Conservation (phyloP, 2,329 filamentous ascomycete species). For the Magnaporthiopsis poae region DNA sequence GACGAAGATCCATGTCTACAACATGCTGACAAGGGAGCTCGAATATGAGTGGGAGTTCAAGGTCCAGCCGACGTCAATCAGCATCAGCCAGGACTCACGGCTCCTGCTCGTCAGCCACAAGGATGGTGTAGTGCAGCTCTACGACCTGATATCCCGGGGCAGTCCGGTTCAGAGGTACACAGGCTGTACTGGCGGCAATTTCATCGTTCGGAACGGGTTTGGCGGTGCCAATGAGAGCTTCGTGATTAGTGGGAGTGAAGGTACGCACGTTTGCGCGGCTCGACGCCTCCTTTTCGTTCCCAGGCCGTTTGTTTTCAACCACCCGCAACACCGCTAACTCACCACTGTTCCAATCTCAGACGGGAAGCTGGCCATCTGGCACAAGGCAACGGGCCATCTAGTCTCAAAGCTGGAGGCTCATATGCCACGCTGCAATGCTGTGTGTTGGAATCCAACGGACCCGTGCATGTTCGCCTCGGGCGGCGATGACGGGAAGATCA, state of each 20-base stretch:
- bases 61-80: constrained; percentile 65
- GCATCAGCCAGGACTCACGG: constrained; percentile 70
- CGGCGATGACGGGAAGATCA: constrained; percentile 75
- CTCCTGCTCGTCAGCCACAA: constrained; percentile 74
- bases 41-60: constrained; percentile 64
- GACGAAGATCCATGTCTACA: constrained; percentile 61
- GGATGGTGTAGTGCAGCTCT: constrained; percentile 65
- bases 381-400: constrained; percentile 67
- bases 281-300: not conserved
- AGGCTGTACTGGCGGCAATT: constrained; percentile 66
- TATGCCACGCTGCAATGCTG: constrained; percentile 67
- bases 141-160: constrained; percentile 62
- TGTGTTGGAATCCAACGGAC: constrained; percentile 79
- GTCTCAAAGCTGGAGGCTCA: constrained; percentile 73
- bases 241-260: constrained; percentile 83
- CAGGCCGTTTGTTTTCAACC: too few relatives aligned
- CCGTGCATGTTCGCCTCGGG: constrained; percentile 80
- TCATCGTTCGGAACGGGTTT: constrained; percentile 71
- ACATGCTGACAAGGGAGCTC: constrained; percentile 63
- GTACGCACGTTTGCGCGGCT: constrained; percentile 32
- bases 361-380: constrained; percentile 75
- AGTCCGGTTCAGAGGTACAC: constrained; percentile 62
- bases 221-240: constrained; percentile 89
- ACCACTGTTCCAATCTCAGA: constrained; percentile 27
- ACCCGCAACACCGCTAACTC: not conserved